Evolutionary conservation across 2,329 filamentous ascomycete species (phyloP).

Genomic region (Aureobasidium melanogenum): DNA sequence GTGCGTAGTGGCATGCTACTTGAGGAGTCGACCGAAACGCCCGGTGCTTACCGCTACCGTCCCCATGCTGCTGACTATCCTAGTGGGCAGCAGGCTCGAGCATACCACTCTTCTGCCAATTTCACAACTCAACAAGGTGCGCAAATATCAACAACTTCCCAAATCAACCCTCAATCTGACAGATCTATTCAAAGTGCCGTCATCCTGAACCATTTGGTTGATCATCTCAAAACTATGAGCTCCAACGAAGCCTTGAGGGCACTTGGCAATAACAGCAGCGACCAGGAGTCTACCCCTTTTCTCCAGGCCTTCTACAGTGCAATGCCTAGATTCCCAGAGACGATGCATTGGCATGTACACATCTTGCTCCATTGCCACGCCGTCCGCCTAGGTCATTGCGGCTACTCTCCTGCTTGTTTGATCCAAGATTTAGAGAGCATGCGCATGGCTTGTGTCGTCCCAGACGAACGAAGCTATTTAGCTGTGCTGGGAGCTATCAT

Average conservation of each 20-base stretch:
- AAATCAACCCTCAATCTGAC: background rate
- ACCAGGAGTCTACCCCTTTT: constrained; percentile 34
- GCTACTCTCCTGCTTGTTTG: constrained; percentile 28
- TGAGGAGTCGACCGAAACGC: background rate
- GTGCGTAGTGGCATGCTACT: constrained; percentile 5
- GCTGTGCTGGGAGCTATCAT: constrained; percentile 29
- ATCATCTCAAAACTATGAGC: constrained; percentile 24
- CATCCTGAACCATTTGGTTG: constrained; percentile 11
- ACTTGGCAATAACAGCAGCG: constrained; percentile 27
- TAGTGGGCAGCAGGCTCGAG: constrained; percentile 3
- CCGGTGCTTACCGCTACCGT: background rate
- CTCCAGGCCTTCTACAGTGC: constrained; percentile 31
- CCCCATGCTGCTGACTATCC: background rate
- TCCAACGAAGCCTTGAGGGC: constrained; percentile 23
- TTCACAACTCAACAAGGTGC: constrained; percentile 8
- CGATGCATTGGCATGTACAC: constrained; percentile 24
- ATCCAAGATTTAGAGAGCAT: constrained; percentile 28
- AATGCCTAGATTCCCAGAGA: constrained; percentile 22
- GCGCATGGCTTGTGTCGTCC: constrained; percentile 25
- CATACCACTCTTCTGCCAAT: constrained; percentile 5
- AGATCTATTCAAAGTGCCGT: background rate
- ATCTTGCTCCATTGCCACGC: constrained; percentile 32
- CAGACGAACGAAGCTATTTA: constrained; percentile 28
- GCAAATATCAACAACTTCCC: background rate
- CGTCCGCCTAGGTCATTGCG: constrained; percentile 28